Evolutionary conservation across 257 asterid species (phyloP).

Genomic region (Jasminum sambac): DNA sequence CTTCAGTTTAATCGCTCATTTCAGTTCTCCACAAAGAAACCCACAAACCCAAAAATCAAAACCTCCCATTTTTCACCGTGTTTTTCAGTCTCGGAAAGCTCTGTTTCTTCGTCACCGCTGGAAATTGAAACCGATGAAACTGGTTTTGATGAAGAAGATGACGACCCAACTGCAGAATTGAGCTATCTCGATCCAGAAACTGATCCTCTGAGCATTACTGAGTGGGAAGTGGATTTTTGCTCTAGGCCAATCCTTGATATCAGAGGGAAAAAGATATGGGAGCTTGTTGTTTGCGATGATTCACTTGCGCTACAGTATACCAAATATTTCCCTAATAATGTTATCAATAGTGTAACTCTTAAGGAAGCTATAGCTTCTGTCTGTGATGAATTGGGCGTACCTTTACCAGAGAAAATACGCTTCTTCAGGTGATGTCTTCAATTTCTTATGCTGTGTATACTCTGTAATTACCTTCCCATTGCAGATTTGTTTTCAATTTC

Average conservation of each 20-base stretch:
- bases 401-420: constrained; percentile 77
- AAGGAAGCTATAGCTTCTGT: constrained; percentile 76
- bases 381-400: constrained; percentile 74
- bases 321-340: constrained; percentile 88
- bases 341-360: constrained; percentile 84
- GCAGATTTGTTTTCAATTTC: neutral
- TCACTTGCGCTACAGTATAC: constrained; percentile 91
- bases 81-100: constrained; percentile 61
- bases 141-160: constrained; percentile 30
- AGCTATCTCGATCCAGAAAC: constrained; percentile 84
- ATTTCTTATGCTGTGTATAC: neutral
- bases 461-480: neutral
- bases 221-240: constrained; percentile 97
- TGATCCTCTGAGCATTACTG: constrained; percentile 65
- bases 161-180: constrained; percentile 81
- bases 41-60: constrained; percentile 24
- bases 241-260: constrained; percentile 96
- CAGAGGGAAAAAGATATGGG: constrained; percentile 96
- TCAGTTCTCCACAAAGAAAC: constrained; percentile 23
- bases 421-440: constrained; percentile 64
- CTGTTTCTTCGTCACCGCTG: constrained; percentile 59
- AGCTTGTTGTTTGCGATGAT: constrained; percentile 84
- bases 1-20: constrained; percentile 29
- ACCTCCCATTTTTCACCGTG: constrained; percentile 37
- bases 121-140: constrained; percentile 34